Conservation (phyloP, 441 rosid species). For the Erodium moschatum region DNA sequence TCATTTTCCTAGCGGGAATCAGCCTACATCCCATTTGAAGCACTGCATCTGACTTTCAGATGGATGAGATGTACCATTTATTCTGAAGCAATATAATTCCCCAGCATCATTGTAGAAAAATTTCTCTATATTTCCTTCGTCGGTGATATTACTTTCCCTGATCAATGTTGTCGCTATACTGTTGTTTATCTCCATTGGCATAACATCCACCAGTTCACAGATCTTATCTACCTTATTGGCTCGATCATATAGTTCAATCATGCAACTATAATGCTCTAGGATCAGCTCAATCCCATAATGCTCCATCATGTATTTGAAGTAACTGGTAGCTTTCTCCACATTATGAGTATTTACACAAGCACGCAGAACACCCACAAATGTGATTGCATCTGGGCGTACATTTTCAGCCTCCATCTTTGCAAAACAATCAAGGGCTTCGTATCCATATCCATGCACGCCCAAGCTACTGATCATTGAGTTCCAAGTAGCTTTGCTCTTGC, state of each 20-base stretch:
- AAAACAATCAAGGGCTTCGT: slow-evolving; percentile 39
- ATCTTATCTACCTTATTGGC: slow-evolving; percentile 23
- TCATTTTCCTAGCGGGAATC: slow-evolving; percentile 21
- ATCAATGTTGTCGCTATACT: slow-evolving; percentile 21
- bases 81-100: slow-evolving; percentile 7
- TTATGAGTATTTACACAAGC: slow-evolving; percentile 38
- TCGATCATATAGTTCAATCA: slow-evolving; percentile 35
- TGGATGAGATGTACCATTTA: slow-evolving; percentile 4
- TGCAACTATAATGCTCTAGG: slow-evolving; percentile 36
- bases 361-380: slow-evolving; percentile 47
- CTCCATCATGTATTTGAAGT: slow-evolving; percentile 32
- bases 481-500: slow-evolving; percentile 48
- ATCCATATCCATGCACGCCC: slow-evolving; percentile 52
- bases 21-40: slow-evolving; percentile 38
- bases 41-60: slow-evolving; percentile 21
- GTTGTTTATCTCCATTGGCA: slow-evolving; percentile 17
- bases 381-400: slow-evolving; percentile 40
- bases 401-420: slow-evolving; percentile 33
- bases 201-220: slow-evolving; percentile 11
- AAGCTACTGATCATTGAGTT: slow-evolving; percentile 52
- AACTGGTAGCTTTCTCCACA: slow-evolving; percentile 32
- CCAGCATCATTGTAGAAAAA: slow-evolving; percentile 16
- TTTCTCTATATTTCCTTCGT: slow-evolving; percentile 15
- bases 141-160: slow-evolving; percentile 9
- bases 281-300: slow-evolving; percentile 34